Evolutionary conservation across 768 basidiomycete genomes (phyloP).

Genomic region (Tulasnella sp.): DNA sequence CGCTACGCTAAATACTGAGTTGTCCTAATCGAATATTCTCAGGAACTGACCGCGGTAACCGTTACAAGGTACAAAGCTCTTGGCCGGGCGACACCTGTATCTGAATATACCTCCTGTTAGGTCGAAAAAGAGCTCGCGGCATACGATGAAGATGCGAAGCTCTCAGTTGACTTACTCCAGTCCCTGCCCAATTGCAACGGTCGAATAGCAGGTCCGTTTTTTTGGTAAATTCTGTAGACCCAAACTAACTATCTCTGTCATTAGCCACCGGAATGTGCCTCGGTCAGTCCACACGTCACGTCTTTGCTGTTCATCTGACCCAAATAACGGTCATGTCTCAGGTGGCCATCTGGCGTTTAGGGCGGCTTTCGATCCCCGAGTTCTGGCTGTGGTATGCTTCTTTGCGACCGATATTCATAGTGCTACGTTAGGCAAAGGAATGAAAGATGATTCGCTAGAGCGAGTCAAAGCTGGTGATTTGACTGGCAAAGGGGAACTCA

Average conservation of each 20-base stretch:
- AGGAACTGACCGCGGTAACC: conserved; percentile 88
- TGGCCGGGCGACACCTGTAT: neutral
- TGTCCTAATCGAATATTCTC: neutral
- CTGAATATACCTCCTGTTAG: conserved; percentile 30
- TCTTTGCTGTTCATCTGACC: neutral
- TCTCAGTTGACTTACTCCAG: conserved; percentile 62
- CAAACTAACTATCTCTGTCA: neutral
- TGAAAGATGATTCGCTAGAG: conserved; percentile 64
- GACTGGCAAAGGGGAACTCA: conserved; percentile 67
- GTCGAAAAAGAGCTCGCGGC: conserved; percentile 78
- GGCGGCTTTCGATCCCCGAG: conserved; percentile 81
- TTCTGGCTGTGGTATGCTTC: conserved; percentile 80
- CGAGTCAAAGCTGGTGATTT: conserved; percentile 67
- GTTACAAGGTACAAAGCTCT: conserved; percentile 53
- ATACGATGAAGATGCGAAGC: conserved; percentile 83
- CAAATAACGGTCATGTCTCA: neutral
- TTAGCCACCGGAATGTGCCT: conserved; percentile 84
- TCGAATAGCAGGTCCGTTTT: conserved; percentile 59
- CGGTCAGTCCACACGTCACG: conserved; percentile 26
- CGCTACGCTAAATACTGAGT: neutral
- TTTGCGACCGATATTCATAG: conserved; percentile 92
- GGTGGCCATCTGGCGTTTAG: conserved; percentile 23
- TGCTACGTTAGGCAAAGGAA: conserved; percentile 75
- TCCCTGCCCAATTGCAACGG: conserved; percentile 80
- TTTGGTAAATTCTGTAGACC: neutral